Evolutionary conservation across 139 green algal genomes (phyloP).

Genomic region (Mesostigma viride): DNA sequence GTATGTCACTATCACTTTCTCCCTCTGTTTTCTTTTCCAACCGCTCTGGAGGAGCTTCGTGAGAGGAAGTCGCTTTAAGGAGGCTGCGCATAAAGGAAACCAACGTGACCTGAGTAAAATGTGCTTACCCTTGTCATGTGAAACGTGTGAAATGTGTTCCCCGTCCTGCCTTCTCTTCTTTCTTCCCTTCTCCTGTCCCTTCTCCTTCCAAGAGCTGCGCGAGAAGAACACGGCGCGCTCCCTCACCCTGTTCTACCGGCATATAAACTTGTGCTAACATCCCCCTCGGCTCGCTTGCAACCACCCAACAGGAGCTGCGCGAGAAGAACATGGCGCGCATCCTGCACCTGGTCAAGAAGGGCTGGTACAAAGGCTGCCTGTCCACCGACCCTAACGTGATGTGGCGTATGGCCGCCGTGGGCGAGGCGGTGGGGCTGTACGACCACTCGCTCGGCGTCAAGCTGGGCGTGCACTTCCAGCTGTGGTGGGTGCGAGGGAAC

Average conservation of each 20-base stretch:
- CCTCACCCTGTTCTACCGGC: background rate
- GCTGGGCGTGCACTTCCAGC: conserved; percentile 74
- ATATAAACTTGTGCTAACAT: no score
- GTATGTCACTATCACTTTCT: no score
- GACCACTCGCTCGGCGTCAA: conserved; percentile 85
- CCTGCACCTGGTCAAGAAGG: background rate
- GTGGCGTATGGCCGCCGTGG: conserved; percentile 25
- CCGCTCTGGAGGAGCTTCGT: no score
- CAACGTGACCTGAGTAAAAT: no score
- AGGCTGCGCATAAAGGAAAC: no score
- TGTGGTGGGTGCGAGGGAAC: conserved; percentile 44
- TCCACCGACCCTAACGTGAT: conserved; percentile 15
- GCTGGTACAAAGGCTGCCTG: conserved; percentile 11
- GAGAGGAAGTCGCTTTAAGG: no score
- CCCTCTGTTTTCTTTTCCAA: no score
- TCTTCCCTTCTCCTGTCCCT: no score
- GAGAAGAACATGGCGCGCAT: background rate
- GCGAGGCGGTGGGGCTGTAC: conserved; percentile 56
- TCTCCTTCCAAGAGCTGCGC: background rate
- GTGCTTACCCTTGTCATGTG: no score
- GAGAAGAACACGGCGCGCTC: background rate
- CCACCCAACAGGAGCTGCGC: background rate
- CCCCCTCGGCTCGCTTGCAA: no score
- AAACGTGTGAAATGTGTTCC: no score
- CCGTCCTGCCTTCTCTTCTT: no score